These are phyloP conservation scores for Chionographis japonica DNA, from an alignment of 106 monocot species.

Conservation along the genomic window DNA sequence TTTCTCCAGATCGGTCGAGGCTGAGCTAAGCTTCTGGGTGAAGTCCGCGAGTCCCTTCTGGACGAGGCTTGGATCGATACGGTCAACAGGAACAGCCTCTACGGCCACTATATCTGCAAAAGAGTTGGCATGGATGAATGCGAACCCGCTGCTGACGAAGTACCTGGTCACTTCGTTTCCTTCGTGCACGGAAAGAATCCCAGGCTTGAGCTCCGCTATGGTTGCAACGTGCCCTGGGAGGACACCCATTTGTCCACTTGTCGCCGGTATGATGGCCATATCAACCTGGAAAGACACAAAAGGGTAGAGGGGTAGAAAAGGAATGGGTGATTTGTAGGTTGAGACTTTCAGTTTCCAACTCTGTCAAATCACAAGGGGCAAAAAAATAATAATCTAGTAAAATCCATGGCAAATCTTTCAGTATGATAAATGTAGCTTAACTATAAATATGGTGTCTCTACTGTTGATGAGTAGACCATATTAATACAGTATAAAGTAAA, in stretches of 20 bases:
- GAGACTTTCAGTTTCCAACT: too few relatives aligned
- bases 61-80: conserved; percentile 57
- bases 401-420: too few relatives aligned
- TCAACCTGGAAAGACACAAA: conserved; percentile 51
- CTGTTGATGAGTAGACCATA: too few relatives aligned
- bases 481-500: too few relatives aligned
- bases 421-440: too few relatives aligned
- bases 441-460: too few relatives aligned
- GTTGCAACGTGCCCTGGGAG: conserved; percentile 87
- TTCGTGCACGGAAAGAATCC: conserved; percentile 80
- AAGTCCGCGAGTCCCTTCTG: conserved; percentile 83
- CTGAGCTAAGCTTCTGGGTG: conserved; percentile 75
- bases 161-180: conserved; percentile 73
- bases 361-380: too few relatives aligned
- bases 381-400: too few relatives aligned
- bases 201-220: conserved; percentile 91
- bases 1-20: conserved; percentile 74
- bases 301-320: neutral
- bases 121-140: conserved; percentile 90
- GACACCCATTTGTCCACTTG: conserved; percentile 91
- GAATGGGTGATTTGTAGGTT: too few relatives aligned
- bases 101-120: conserved; percentile 78
- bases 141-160: conserved; percentile 92
- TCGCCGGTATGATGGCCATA: conserved; percentile 82
- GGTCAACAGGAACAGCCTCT: conserved; percentile 81